Evolutionary conservation across 768 basidiomycete genomes (phyloP).

Genomic region (Tylopilus plumbeoviolaceoides): DNA sequence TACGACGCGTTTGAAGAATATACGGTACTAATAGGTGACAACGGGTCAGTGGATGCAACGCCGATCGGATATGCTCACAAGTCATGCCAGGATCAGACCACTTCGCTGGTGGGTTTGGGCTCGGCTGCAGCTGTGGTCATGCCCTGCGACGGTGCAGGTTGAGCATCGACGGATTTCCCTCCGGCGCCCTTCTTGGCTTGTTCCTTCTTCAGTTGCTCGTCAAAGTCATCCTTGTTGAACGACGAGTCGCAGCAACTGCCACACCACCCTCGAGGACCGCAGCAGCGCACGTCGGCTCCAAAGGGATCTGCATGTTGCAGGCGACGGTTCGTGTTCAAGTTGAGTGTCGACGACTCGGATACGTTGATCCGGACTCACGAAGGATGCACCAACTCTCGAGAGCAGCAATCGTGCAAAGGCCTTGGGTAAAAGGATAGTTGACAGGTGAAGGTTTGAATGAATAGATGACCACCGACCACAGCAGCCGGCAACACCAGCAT

Average conservation of each 20-base stretch:
- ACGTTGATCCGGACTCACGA: slow-evolving; percentile 15
- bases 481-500: slow-evolving; percentile 6
- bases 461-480: slow-evolving; percentile 21
- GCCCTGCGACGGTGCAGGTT: slow-evolving; percentile 19
- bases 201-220: slow-evolving; percentile 26
- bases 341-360: neutral
- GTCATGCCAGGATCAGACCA: neutral
- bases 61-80: neutral
- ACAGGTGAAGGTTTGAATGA: neutral
- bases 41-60: neutral
- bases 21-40: neutral
- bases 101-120: neutral
- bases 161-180: slow-evolving; percentile 13
- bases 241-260: slow-evolving; percentile 25
- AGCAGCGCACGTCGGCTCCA: slow-evolving; percentile 21
- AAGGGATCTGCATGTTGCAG: slow-evolving; percentile 15
- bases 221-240: slow-evolving; percentile 29
- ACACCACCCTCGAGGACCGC: slow-evolving; percentile 27
- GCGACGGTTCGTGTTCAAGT: neutral
- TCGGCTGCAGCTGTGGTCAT: slow-evolving; percentile 14
- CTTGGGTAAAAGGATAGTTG: slow-evolving; percentile 8
- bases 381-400: slow-evolving; percentile 22
- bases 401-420: slow-evolving; percentile 9
- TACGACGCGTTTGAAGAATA: neutral
- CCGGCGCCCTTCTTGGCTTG: slow-evolving; percentile 15